phyloP scores from a whole-genome alignment of 768 basidiomycete genomes.

The Termitomyces sp. region DNA sequence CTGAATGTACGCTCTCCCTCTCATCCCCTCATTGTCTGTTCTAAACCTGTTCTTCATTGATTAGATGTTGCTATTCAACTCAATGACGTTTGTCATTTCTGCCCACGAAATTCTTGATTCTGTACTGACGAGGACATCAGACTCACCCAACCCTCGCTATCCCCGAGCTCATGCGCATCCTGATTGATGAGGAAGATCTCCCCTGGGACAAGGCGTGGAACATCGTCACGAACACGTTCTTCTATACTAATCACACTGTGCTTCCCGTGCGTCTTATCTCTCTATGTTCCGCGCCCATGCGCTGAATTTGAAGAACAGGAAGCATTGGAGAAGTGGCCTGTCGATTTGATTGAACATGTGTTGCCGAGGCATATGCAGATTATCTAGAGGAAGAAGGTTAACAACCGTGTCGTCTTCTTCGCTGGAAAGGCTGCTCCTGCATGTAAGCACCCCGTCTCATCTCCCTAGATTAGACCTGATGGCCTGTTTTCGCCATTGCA shows the following conservation, averaged over 20 bases:
- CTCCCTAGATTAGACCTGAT: neutral
- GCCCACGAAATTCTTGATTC: neutral
- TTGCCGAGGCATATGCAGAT: constrained; percentile 90
- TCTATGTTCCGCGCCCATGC: neutral
- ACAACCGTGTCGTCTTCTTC: constrained; percentile 91
- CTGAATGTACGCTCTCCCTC: constrained; percentile 62
- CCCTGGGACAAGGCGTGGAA: constrained; percentile 84
- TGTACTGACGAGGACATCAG: constrained; percentile 28
- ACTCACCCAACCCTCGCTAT: constrained; percentile 96
- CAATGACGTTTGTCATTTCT: constrained; percentile 60
- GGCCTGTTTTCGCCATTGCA: constrained; percentile 21
- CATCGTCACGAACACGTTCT: constrained; percentile 87
- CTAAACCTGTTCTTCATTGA: constrained; percentile 2
- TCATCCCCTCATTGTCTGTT: neutral
- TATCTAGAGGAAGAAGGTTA: constrained; percentile 63
- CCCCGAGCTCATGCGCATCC: constrained; percentile 90
- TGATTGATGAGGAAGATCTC: constrained; percentile 89
- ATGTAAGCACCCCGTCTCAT: constrained; percentile 43
- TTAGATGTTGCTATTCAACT: constrained; percentile 88
- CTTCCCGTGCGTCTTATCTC: constrained; percentile 57
- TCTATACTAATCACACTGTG: constrained; percentile 95
- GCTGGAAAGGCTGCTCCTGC: constrained; percentile 97
- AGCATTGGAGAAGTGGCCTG: constrained; percentile 90
- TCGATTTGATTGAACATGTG: constrained; percentile 80
- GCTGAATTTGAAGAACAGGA: constrained; percentile 39